Base-by-base conservation (phyloP, 208 protist species). In the Trypanosoma boissoni region DNA sequence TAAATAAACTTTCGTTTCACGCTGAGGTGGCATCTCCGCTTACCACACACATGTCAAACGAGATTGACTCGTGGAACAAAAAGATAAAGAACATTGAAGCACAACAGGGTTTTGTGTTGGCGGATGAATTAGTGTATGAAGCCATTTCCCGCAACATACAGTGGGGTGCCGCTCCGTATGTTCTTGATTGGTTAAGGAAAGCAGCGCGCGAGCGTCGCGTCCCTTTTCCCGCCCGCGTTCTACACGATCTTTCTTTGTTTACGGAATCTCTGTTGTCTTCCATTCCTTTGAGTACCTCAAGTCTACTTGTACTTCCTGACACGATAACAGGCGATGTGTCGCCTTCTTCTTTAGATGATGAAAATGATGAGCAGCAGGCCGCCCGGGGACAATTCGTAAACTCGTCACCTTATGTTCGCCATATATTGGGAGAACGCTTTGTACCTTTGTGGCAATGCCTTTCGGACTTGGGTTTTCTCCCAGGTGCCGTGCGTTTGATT, bases 51-150 rank as follows among this genome's bases (percentile, higher is more conserved):
- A 63, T 78, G 41, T 65, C 71, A 0, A 77, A 88, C 48, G 78
- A 88, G 46, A 64, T 88, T 41, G 59, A 78, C 4, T 32, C 65
- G 5, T 59, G 78, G 31, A 76, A 81, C 31, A 65, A 63, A 59
- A 89, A 78, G 31, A 43, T 83, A 21, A 49, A 64, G 29, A 58
- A 57, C 18, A 46, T 92, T 26, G 65, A 79, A n/a, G 55, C 67
- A 9, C 52, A 52, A 18, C 79, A 89, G 44, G 80, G 86, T 39
- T 79, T 92, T 57, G 62, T 81, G 20, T 58, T 92, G 26, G 71
- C 64, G 1, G 77, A 92, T 50, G 81, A 82, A 50, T 61, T 89
- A 3, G 64, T 89, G 14, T 92, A 76, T 57, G 52, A 61, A 3
- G 59, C 74, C 45, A 65, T 92, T 34, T 79, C 80, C 9, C 56